A percentile compares a stretch with the other conserved stretches of the same genome.
These are phyloP conservation scores for Arthroderma uncinatum DNA, from an alignment of 2,329 filamentous ascomycete species.

Conservation along the genomic window DNA sequence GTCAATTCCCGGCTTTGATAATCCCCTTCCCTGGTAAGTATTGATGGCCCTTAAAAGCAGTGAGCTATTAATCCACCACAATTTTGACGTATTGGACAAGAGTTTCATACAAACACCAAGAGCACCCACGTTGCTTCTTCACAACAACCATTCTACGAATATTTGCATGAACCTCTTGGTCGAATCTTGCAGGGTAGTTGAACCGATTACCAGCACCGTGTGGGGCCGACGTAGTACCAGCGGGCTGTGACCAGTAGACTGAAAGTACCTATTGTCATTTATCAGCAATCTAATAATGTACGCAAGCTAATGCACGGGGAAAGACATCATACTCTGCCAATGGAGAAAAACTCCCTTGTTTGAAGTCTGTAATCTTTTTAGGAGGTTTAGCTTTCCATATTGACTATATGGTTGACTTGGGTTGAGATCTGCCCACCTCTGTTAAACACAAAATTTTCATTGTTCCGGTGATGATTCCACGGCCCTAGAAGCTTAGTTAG, in stretches of 20 bases:
- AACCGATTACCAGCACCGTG: neutral
- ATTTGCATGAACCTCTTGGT: slow-evolving; percentile 20
- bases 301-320: too few species aligned
- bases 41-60: slow-evolving; percentile 25
- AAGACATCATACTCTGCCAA: neutral
- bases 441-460: neutral
- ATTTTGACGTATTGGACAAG: neutral
- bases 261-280: slow-evolving; percentile 19
- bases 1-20: slow-evolving; percentile 28
- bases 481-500: neutral
- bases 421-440: neutral
- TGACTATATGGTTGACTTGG: neutral
- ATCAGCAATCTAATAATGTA: too few species aligned
- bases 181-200: slow-evolving; percentile 11
- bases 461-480: neutral
- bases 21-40: slow-evolving; percentile 31
- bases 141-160: slow-evolving; percentile 28
- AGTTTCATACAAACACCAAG: slow-evolving; percentile 26
- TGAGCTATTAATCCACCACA: neutral
- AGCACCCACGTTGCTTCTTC: slow-evolving; percentile 19
- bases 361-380: neutral
- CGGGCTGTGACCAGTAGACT: slow-evolving; percentile 25
- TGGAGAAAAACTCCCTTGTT: neutral
- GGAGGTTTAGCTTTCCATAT: neutral
- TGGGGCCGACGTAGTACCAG: slow-evolving; percentile 13